Percentiles rank a stretch among this genome's conserved stretches.
phyloP scores from a whole-genome alignment of 257 asterid species.

The Schizonepeta tenuifolia region DNA sequence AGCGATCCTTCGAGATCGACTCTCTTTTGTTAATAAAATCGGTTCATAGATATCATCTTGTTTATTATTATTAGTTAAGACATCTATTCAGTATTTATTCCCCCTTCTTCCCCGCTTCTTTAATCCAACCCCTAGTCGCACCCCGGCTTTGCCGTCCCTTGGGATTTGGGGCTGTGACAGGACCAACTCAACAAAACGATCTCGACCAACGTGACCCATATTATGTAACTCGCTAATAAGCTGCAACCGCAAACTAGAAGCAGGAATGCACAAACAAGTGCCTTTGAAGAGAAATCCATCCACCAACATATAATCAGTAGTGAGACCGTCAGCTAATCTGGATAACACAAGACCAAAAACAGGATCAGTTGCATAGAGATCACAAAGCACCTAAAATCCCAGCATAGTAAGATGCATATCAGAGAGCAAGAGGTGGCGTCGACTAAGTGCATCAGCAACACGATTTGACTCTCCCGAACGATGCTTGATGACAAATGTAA shows the following conservation, averaged over 20 bases:
- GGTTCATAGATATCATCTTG: too few species aligned
- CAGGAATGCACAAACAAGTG: background rate
- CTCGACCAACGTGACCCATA: background rate
- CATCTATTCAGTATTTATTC: too few species aligned
- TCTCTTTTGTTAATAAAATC: too few species aligned
- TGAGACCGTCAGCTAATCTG: too few species aligned
- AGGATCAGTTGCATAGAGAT: background rate
- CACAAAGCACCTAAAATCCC: background rate
- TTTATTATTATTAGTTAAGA: too few species aligned
- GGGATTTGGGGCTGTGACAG: too few species aligned
- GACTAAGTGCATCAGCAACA: background rate
- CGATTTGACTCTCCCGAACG: background rate
- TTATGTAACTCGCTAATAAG: background rate
- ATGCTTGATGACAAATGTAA: background rate
- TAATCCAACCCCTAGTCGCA: too few species aligned
- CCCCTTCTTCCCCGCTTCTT: too few species aligned
- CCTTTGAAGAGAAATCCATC: background rate
- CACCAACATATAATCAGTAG: background rate
- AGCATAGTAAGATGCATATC: background rate
- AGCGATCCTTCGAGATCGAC: too few species aligned
- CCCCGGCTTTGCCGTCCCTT: too few species aligned
- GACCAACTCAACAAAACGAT: background rate
- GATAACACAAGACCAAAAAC: background rate
- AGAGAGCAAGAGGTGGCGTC: background rate
- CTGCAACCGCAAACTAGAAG: background rate